Evolutionary conservation across 2,329 filamentous ascomycete genomes (phyloP).

Genomic region (Aspergillus caelatus): DNA sequence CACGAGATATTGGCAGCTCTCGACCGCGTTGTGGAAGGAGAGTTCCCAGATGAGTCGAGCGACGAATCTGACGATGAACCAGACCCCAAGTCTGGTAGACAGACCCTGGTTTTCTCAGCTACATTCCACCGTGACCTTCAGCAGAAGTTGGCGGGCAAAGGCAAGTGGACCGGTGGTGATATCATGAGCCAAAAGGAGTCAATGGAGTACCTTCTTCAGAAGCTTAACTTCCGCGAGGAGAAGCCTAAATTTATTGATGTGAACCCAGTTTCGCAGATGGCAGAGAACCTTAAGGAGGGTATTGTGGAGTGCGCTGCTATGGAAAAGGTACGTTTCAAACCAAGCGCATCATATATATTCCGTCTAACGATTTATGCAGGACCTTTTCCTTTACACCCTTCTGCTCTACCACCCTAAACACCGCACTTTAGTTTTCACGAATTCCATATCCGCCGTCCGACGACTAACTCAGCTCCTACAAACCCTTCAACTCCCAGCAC

Average conservation of each 20-base stretch:
- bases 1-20: conserved; percentile 83
- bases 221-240: conserved; percentile 82
- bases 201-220: conserved; percentile 89
- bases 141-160: conserved; percentile 83
- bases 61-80: conserved; percentile 48
- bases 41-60: conserved; percentile 31
- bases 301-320: conserved; percentile 89
- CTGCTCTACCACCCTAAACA: conserved; percentile 79
- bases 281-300: conserved; percentile 80
- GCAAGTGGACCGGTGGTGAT: conserved; percentile 58
- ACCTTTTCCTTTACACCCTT: conserved; percentile 89
- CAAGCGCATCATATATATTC: background rate
- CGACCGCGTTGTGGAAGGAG: conserved; percentile 62
- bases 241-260: conserved; percentile 90
- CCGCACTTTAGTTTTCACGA: conserved; percentile 88
- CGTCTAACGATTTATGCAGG: conserved; percentile 49
- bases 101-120: conserved; percentile 94
- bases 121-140: conserved; percentile 92
- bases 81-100: conserved; percentile 51
- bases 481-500: conserved; percentile 74
- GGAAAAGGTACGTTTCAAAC: conserved; percentile 69
- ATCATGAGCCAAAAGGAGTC: conserved; percentile 75
- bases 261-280: conserved; percentile 88
- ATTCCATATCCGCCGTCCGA: conserved; percentile 90
- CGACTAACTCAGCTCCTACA: conserved; percentile 83